Conservation (phyloP, 2,329 filamentous ascomycete genomes). For the Colletotrichum sansevieriae region DNA sequence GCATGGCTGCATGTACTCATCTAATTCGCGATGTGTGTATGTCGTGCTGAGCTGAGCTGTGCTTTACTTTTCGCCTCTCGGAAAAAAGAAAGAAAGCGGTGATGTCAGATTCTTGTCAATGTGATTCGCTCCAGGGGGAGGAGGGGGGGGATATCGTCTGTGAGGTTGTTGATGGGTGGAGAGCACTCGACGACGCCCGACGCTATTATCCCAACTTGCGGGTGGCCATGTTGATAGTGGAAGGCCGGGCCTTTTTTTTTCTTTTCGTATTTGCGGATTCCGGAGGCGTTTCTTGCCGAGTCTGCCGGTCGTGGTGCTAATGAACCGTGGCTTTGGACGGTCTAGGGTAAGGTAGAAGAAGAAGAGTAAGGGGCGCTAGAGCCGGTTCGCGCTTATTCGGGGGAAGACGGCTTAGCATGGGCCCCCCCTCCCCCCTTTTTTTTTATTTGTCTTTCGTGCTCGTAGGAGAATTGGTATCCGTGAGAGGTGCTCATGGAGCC, state of each 20-base stretch:
- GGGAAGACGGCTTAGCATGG: not conserved
- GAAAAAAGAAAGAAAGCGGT: not conserved
- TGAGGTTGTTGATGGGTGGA: not conserved
- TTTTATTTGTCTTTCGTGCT: no score
- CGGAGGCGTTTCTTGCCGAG: not conserved
- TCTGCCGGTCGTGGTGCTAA: not conserved
- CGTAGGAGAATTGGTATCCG: not conserved
- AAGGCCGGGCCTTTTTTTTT: no score
- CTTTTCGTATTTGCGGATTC: not conserved
- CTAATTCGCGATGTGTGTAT: not conserved
- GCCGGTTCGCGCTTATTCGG: not conserved
- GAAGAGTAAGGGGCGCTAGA: not conserved
- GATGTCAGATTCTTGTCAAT: slow-evolving; percentile 4
- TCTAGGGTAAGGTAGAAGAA: not conserved
- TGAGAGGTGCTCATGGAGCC: not conserved
- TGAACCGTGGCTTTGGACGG: not conserved
- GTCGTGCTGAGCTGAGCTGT: not conserved
- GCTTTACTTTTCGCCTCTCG: not conserved
- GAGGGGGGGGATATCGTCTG: not conserved
- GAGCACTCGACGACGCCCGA: no score
- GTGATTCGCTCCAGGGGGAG: not conserved
- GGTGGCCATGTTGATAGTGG: no score
- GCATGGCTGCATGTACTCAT: not conserved
- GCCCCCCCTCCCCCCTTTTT: not conserved
- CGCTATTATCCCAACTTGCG: no score